Evolutionary conservation across 805 yeast genomes (phyloP).

Genomic region (Candida manassasensis): DNA sequence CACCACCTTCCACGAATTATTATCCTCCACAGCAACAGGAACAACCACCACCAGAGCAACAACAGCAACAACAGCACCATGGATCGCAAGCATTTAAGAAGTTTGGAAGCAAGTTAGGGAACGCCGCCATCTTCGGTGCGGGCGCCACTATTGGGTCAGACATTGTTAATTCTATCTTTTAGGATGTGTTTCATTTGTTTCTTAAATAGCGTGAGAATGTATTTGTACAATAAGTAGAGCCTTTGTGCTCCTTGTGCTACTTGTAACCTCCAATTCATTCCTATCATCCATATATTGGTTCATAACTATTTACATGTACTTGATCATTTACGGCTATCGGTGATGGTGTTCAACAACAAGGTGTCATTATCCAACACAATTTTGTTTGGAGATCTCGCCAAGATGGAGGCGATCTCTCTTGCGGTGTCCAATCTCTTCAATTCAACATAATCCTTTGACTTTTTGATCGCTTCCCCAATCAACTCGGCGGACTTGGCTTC

Average conservation of each 20-base stretch:
- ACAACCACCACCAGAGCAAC: slow-evolving; percentile 21
- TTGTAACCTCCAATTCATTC: not conserved
- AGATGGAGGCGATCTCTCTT: slow-evolving; percentile 83
- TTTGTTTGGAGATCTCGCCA: slow-evolving; percentile 85
- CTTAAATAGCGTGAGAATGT: too few relatives aligned
- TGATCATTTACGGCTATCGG: slow-evolving; percentile 59
- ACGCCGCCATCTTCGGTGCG: slow-evolving; percentile 94
- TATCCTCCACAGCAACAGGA: slow-evolving; percentile 28
- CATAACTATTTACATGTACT: slow-evolving; percentile 9
- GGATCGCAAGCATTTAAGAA: slow-evolving; percentile 41
- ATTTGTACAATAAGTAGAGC: too few relatives aligned
- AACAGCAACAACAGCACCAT: slow-evolving; percentile 18
- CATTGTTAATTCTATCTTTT: slow-evolving; percentile 68
- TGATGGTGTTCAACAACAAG: slow-evolving; percentile 79
- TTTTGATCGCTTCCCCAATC: slow-evolving; percentile 98
- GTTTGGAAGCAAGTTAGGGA: slow-evolving; percentile 77
- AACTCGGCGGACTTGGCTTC: slow-evolving; percentile 97
- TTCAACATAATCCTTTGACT: slow-evolving; percentile 92
- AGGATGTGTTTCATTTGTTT: too few relatives aligned
- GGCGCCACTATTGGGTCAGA: slow-evolving; percentile 93
- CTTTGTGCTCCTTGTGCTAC: not conserved
- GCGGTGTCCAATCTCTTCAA: slow-evolving; percentile 96
- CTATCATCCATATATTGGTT: not conserved
- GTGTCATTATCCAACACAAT: slow-evolving; percentile 90
- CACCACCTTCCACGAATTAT: slow-evolving; percentile 47